These are phyloP conservation scores for Fusarium transvaalense DNA, from an alignment of 2,329 filamentous ascomycete species.

Conservation along the genomic window DNA sequence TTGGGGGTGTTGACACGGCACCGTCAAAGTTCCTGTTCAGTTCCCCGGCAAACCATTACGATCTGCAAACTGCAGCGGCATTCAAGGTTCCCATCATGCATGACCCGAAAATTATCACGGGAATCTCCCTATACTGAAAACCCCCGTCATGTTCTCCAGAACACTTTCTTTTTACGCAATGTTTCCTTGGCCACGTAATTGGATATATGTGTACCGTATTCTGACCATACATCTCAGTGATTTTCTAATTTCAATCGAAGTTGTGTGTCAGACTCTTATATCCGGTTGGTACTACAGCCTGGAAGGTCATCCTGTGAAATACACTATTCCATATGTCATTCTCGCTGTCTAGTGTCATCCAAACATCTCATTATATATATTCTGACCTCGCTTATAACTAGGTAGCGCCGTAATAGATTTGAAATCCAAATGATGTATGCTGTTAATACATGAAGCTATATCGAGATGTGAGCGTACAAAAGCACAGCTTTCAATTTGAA, in stretches of 20 bases:
- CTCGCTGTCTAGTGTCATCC: too few relatives aligned
- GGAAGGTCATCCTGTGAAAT: neutral
- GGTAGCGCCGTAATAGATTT: too few relatives aligned
- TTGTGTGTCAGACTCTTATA: neutral
- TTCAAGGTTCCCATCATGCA: constrained; percentile 1
- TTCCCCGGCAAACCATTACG: neutral
- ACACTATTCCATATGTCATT: neutral
- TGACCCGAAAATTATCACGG: constrained; percentile 5
- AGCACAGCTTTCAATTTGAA: neutral
- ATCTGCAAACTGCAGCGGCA: constrained; percentile 3
- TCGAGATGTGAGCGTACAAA: neutral
- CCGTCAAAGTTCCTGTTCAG: neutral
- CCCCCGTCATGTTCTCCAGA: neutral
- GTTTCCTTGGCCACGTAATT: neutral
- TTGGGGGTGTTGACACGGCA: neutral
- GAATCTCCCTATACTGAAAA: neutral
- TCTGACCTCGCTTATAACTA: too few relatives aligned
- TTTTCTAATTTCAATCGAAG: constrained; percentile 6
- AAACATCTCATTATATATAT: too few relatives aligned
- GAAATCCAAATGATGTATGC: neutral
- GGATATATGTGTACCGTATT: neutral
- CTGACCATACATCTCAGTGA: neutral
- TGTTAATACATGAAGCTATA: neutral
- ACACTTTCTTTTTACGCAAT: neutral
- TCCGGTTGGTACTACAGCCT: neutral